Evolutionary conservation across 202 grass and related monocot genomes (phyloP), one percentile per base, ranked within the genome.

Genomic region (Cymbopogon flexuosus): DNA sequence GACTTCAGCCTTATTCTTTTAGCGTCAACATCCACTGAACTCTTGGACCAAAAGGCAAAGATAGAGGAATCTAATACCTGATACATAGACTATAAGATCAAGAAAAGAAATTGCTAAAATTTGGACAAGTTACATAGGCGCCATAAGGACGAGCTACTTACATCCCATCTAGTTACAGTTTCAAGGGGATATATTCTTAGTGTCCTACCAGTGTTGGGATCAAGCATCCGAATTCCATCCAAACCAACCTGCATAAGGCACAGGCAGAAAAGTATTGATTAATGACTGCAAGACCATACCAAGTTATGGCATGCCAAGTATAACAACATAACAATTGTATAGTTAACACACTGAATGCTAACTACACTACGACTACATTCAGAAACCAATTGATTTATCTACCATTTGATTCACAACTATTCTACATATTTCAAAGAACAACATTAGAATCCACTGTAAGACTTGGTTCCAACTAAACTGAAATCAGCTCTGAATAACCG

Each of bases 171-270:
- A 74, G 90, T 98, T 23, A 98, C 76, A 34, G 79, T 93, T 68
- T 98, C 96, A 70, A 98, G 96, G 1, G 92, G 83, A 66, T 98
- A 98, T 77, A 98, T 93, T 74, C 92, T 91, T 78, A 98, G 22
- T 52, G 86, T 93, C 68, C 96, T 93, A 68, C 81, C 91, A 72
- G 92, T 95, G 65, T 85, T 93, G 46, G 92, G 88, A 88, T 98
- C 96, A 64, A 98, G 96, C 96, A 98, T 98, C 69, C 89, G 88
- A 80, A 98, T 98, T 80, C 96, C 96, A 95, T 98, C 95, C 86
- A 98, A 86, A 81, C 92, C 95, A 87, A 98, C 82, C 95, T 98
- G 80, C 66, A 31, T 43, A 29, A 57, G 18, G 51, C 41, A 22
- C 37, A 86, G 76, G 1, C 42, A 42, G 57, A 43, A 37, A 87